Percentiles rank a stretch among this genome's conserved stretches.
Evolutionary conservation across 257 asterid genomes (phyloP).

Genomic region (Solanum neorickii): DNA sequence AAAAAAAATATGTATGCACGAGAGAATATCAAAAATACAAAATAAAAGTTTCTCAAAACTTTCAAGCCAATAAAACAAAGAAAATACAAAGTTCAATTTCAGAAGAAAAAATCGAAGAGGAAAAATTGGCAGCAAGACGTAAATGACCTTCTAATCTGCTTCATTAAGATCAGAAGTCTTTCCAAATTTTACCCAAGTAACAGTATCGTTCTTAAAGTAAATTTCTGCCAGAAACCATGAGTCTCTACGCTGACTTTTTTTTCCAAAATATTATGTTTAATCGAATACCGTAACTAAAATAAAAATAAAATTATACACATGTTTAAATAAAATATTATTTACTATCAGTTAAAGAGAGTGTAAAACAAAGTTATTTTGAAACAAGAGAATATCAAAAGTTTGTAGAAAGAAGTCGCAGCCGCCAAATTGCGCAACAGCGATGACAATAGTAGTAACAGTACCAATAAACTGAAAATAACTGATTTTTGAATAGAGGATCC

Average conservation of each 20-base stretch:
- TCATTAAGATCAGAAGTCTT: neutral
- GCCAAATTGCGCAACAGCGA: neutral
- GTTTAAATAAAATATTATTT: neutral
- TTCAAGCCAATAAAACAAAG: neutral
- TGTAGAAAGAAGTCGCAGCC: neutral
- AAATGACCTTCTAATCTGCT: neutral
- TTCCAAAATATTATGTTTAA: neutral
- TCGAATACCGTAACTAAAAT: neutral
- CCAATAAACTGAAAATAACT: neutral
- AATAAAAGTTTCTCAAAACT: neutral
- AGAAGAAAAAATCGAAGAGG: neutral
- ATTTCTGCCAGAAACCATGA: neutral
- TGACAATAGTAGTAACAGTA: neutral
- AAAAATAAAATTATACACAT: neutral
- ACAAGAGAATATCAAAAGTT: neutral
- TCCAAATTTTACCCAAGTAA: neutral
- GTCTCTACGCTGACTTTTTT: neutral
- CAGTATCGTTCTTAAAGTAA: neutral
- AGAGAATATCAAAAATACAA: neutral
- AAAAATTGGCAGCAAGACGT: neutral
- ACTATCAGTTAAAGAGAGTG: neutral
- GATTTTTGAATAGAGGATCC: constrained; percentile 2
- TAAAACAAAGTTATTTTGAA: neutral
- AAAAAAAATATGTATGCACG: neutral
- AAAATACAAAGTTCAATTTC: neutral